Conservation (phyloP, 139 green algal species). For the Zygnema circumcarinatum region DNA sequence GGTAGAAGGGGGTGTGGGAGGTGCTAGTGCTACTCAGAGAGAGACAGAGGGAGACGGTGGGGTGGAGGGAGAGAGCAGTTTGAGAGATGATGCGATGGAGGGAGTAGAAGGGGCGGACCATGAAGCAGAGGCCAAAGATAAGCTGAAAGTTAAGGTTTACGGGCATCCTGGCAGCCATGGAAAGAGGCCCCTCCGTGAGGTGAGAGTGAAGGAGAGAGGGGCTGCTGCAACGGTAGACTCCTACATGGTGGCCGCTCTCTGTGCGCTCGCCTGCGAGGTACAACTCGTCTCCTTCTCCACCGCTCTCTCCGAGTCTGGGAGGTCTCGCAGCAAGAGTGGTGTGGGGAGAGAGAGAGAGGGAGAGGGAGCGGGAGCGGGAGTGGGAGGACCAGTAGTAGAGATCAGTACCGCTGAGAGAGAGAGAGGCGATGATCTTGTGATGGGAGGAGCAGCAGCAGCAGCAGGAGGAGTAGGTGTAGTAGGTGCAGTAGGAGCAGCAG, state of each 20-base stretch:
- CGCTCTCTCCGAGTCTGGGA: neutral
- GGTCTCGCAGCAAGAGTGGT: neutral
- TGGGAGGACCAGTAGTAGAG: neutral
- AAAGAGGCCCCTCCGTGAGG: neutral
- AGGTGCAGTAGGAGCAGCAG: slow-evolving; percentile 1
- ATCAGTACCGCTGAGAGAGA: neutral
- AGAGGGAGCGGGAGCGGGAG: neutral
- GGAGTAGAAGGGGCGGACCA: neutral
- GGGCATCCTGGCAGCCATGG: neutral
- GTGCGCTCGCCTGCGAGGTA: slow-evolving; percentile 27
- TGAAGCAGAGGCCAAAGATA: neutral
- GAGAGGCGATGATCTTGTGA: neutral
- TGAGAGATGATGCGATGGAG: neutral
- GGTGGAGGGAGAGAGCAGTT: neutral
- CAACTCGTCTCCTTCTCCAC: neutral
- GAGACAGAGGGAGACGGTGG: neutral
- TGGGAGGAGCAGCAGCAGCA: slow-evolving; percentile 1
- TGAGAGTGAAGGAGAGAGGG: neutral
- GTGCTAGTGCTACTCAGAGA: too few relatives aligned
- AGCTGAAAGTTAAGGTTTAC: too few relatives aligned
- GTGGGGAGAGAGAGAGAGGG: too few relatives aligned
- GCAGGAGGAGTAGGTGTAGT: neutral
- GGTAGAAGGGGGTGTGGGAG: neutral
- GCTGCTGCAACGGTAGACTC: slow-evolving; percentile 15
- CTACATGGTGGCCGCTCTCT: slow-evolving; percentile 29